These are phyloP conservation scores for Platismatia glauca DNA, from an alignment of 495 filamentous ascomycete species.

Conservation along the genomic window DNA sequence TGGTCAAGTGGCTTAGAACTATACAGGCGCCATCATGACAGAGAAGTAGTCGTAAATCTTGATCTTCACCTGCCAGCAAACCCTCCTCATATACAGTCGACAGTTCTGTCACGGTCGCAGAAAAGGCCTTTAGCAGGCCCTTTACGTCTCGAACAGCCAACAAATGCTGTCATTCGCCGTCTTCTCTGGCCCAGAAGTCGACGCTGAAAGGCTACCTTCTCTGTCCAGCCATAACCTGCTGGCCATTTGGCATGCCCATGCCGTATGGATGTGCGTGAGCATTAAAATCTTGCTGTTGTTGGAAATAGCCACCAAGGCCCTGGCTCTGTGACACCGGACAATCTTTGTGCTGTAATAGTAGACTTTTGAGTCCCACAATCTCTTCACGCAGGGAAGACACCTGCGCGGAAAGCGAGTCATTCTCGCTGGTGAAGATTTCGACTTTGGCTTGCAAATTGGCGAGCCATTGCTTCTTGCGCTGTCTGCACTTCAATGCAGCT, in stretches of 20 bases:
- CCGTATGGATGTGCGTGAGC: conserved; percentile 61
- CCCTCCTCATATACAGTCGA: conserved; percentile 10
- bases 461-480: conserved; percentile 98
- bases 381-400: conserved; percentile 83
- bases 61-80: conserved; percentile 11
- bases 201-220: conserved; percentile 38
- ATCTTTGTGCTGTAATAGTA: conserved; percentile 92
- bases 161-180: not conserved
- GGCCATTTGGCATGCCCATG: conserved; percentile 50
- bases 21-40: conserved; percentile 13
- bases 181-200: not conserved
- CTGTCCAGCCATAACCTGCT: conserved; percentile 48
- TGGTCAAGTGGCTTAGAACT: not conserved
- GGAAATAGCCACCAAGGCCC: conserved; percentile 46
- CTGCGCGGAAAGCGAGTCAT: conserved; percentile 75
- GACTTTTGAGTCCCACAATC: conserved; percentile 88
- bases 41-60: conserved; percentile 13
- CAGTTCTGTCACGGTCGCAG: not conserved
- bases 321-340: conserved; percentile 88
- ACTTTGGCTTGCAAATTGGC: conserved; percentile 92
- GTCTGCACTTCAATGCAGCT: conserved; percentile 91
- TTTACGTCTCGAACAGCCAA: not conserved
- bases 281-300: conserved; percentile 41
- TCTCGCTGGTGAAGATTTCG: conserved; percentile 82
- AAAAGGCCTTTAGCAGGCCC: not conserved